Evolutionary conservation across 495 filamentous ascomycete species (phyloP).

Genomic region (Beverwykella pulmonaria): DNA sequence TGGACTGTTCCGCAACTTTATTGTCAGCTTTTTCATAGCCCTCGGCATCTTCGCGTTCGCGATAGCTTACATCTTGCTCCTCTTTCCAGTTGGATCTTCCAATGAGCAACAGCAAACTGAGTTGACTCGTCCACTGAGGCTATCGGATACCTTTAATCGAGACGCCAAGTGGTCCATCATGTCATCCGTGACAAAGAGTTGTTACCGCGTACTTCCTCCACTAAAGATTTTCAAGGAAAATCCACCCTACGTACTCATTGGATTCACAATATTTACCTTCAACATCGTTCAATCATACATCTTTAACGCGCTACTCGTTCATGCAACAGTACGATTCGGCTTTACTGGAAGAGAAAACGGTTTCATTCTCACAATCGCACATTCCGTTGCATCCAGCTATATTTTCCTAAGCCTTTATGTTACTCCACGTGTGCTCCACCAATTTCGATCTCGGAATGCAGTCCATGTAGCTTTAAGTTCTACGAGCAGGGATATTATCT

Average conservation of each 20-base stretch:
- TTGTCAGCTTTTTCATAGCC: constrained; percentile 15
- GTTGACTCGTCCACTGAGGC: not conserved
- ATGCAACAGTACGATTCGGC: constrained; percentile 8
- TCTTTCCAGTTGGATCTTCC: not conserved
- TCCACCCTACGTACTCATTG: not conserved
- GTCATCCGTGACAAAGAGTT: not conserved
- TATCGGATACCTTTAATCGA: not conserved
- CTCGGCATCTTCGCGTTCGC: constrained; percentile 8
- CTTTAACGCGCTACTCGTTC: constrained; percentile 13
- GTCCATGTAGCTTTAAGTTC: not conserved
- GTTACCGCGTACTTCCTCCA: not conserved
- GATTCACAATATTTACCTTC: not conserved
- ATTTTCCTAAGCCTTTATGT: constrained; percentile 1
- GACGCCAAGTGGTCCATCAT: not conserved
- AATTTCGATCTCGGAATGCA: not conserved
- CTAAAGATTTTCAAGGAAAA: not conserved
- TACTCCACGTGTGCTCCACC: not conserved
- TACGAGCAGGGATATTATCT: not conserved
- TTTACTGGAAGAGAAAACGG: constrained; percentile 17
- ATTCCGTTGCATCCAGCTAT: constrained; percentile 11
- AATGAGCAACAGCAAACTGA: not conserved
- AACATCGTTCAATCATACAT: constrained; percentile 23
- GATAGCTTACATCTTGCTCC: not conserved
- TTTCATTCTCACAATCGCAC: constrained; percentile 17
- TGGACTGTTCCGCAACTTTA: constrained; percentile 16